phyloP scores from a whole-genome alignment of 73 alveolate species.

The Blepharisma stoltei region DNA sequence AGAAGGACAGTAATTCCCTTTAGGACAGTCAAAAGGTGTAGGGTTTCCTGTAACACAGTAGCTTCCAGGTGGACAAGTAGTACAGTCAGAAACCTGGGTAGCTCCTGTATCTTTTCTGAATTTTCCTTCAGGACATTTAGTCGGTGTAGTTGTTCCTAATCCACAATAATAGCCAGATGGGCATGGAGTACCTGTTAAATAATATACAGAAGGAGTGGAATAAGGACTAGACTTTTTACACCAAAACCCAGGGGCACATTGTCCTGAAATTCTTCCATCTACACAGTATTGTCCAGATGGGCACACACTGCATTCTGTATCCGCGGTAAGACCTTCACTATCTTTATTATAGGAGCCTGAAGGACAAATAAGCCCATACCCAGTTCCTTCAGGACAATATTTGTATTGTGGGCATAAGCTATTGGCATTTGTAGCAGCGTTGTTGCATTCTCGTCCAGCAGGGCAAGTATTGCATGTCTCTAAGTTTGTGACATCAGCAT shows the following conservation, averaged over 20 bases:
- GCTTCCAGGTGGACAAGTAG: conserved; percentile 41
- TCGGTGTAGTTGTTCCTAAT: conserved; percentile 46
- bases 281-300: conserved; percentile 54
- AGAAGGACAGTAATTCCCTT: conserved; percentile 62
- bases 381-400: conserved; percentile 53
- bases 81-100: conserved; percentile 35
- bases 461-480: conserved; percentile 38
- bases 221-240: conserved; percentile 43
- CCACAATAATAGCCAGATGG: conserved; percentile 73
- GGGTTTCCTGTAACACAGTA: conserved; percentile 49
- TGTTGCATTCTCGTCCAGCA: conserved; percentile 50
- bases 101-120: conserved; percentile 54
- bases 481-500: conserved; percentile 39
- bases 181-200: conserved; percentile 39
- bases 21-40: conserved; percentile 56
- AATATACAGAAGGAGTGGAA: conserved; percentile 32
- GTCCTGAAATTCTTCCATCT: conserved; percentile 49
- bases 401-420: conserved; percentile 45
- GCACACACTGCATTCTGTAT: conserved; percentile 45
- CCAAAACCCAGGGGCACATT: conserved; percentile 67
- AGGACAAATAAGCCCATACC: conserved; percentile 37
- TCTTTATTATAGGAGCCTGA: conserved; percentile 61
- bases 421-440: conserved; percentile 46
- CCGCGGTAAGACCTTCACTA: conserved; percentile 26
- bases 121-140: conserved; percentile 48